Conservation (phyloP, 192 early-diverging fungal species). For the Coemansia sp. region DNA sequence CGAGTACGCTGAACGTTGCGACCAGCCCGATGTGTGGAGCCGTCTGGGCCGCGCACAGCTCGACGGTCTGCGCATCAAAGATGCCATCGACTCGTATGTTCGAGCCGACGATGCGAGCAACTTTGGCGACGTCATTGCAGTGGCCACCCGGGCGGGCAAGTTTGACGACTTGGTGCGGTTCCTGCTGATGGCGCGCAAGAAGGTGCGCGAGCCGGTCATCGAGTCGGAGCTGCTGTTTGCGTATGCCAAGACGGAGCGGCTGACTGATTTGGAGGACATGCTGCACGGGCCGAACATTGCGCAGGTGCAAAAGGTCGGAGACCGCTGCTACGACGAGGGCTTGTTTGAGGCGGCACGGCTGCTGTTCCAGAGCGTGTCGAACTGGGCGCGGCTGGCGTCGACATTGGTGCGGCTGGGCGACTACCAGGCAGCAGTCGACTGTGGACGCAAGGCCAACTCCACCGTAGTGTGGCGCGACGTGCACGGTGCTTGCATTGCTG, state of each 20-base stretch:
- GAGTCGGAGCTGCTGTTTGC: constrained; percentile 96
- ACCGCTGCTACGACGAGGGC: constrained; percentile 90
- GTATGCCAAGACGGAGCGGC: constrained; percentile 90
- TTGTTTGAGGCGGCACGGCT: constrained; percentile 94
- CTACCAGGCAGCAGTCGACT: constrained; percentile 96
- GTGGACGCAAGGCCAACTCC: constrained; percentile 96
- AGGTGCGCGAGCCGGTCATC: constrained; percentile 90
- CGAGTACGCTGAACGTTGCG: constrained; percentile 92
- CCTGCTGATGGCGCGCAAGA: constrained; percentile 93
- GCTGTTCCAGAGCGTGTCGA: constrained; percentile 93
- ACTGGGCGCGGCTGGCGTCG: constrained; percentile 95
- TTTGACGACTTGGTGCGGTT: constrained; percentile 94
- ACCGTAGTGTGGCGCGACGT: constrained; percentile 99
- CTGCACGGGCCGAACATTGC: constrained; percentile 91
- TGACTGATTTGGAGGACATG: constrained; percentile 93
- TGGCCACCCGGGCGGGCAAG: constrained; percentile 80
- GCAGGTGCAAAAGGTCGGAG: constrained; percentile 89
- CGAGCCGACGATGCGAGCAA: constrained; percentile 91
- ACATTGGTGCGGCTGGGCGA: constrained; percentile 94
- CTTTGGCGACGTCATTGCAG: constrained; percentile 83
- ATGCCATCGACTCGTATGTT: constrained; percentile 96
- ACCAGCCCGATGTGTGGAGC: constrained; percentile 93
- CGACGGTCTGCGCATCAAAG: constrained; percentile 84
- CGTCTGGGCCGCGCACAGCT: constrained; percentile 94
- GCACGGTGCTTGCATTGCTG: constrained; percentile 91